Base-by-base conservation (phyloP, 495 filamentous ascomycete genomes). In the Penicillium argentinense region DNA sequence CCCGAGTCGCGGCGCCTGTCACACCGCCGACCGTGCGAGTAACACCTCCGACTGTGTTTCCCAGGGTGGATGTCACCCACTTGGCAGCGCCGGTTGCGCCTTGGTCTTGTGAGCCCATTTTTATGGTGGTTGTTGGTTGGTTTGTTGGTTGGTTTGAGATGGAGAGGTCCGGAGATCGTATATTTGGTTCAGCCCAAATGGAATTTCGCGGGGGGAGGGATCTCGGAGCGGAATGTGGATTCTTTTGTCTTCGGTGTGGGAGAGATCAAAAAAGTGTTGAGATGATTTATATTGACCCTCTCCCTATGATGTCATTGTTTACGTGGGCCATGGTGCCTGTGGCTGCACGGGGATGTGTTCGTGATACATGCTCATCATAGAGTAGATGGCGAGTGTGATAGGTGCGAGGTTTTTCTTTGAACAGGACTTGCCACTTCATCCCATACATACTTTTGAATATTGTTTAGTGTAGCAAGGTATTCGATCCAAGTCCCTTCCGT, bases 21-120 rank as follows among this genome's bases (percentile, higher is more conserved):
- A 89, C 75, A 26, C 81, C 82, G 21, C 86, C 86, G 5, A 82
- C 79, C 1, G 86, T 89, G 46, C 83, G 81, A 2, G 82, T 77
- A 18, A 77, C 56, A 9, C 74, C 81, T 4, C 83, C 83, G 11
- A 88, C 77, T 1, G 82, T 81, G 59, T 81, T 80, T 34, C 84
- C 85, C 7, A 64, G 68, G 56, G 74, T 76, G 3, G 72, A 75
- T 11, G 73, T 77, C 29, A 73, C 71, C 51, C 72, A 74, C 47
- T 70, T 72, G 47, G 73, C 56, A 30, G 71, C 68, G 41, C 68
- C 68, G 1, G 67, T 71, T 28, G 60, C 60, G 48, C 67, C 69
- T 40, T 24, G 53, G 45, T 71, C 60, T 60, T 66, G 54, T 19
- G 62, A 59, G 41, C 51, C 49, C 25, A 53, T 42, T 1, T 55